phyloP scores from a whole-genome alignment of 495 filamentous ascomycete species.

The Trichoderma reesei region DNA sequence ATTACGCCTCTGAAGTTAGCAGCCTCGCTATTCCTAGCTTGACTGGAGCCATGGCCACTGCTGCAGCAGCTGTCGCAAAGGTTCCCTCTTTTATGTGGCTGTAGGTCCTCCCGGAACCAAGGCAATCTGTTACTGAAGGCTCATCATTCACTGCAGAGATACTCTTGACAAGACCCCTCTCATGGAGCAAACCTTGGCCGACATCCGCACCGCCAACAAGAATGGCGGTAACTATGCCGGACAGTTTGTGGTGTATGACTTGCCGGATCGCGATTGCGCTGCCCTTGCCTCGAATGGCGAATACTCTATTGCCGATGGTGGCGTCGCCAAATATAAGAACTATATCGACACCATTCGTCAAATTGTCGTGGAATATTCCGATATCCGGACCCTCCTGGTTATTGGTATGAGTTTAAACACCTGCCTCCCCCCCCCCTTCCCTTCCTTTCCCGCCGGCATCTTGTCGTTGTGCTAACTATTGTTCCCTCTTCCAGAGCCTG shows the following conservation, averaged over 20 bases:
- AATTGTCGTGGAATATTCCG: conserved; percentile 44
- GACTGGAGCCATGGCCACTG: conserved; percentile 26
- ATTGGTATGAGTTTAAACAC: conserved; percentile 22
- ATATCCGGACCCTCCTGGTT: conserved; percentile 44
- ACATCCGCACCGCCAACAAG: conserved; percentile 40
- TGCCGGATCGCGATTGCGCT: conserved; percentile 70
- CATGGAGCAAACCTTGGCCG: conserved; percentile 37
- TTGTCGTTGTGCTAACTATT: neutral
- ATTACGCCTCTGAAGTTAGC: conserved; percentile 39
- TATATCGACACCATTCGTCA: conserved; percentile 62
- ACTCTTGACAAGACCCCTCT: conserved; percentile 36
- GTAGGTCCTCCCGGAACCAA: conserved; percentile 25
- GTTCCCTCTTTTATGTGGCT: conserved; percentile 49
- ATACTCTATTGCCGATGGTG: conserved; percentile 43
- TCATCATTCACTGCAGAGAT: conserved; percentile 23
- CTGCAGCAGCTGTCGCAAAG: conserved; percentile 40
- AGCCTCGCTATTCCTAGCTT: conserved; percentile 36
- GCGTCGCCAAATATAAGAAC: conserved; percentile 56
- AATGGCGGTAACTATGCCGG: conserved; percentile 29
- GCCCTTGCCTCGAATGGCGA: conserved; percentile 71
- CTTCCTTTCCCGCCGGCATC: too few relatives aligned
- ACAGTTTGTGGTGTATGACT: conserved; percentile 58
- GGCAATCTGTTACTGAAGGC: neutral
- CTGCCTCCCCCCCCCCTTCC: too few relatives aligned
- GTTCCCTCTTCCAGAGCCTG: conserved; percentile 44